Conservation (phyloP, 1,284 basidiomycete genomes). For the Moniliella sp. region DNA sequence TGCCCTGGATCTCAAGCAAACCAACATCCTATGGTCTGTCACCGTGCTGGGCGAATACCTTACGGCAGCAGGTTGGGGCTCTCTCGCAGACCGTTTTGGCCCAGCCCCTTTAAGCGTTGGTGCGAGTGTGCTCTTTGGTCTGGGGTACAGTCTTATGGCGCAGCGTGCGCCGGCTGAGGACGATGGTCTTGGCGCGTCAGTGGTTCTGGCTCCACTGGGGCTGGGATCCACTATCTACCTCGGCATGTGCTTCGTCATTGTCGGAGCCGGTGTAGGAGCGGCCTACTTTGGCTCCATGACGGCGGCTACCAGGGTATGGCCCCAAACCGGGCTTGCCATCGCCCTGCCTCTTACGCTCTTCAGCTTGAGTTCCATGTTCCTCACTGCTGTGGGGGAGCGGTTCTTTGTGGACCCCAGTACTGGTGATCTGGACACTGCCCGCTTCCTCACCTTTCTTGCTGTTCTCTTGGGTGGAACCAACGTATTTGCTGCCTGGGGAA, state of each 20-base stretch:
- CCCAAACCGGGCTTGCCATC: slow-evolving; percentile 5
- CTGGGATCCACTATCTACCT: background rate
- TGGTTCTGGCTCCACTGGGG: background rate
- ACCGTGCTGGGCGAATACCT: slow-evolving; percentile 8
- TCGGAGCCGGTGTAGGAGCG: slow-evolving; percentile 6
- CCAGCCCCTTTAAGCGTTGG: slow-evolving; percentile 3
- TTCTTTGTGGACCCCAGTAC: slow-evolving; percentile 6
- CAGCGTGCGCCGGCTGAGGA: slow-evolving; percentile 1
- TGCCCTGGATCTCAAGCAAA: slow-evolving; percentile 5
- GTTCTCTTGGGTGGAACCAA: slow-evolving; percentile 4
- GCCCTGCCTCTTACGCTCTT: slow-evolving; percentile 8
- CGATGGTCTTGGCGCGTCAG: background rate
- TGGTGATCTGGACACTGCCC: slow-evolving; percentile 5
- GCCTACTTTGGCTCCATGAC: slow-evolving; percentile 6
- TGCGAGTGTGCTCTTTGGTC: slow-evolving; percentile 5
- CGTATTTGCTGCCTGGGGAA: slow-evolving; percentile 3
- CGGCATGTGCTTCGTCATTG: slow-evolving; percentile 2
- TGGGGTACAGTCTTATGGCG: slow-evolving; percentile 8
- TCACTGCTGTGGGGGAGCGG: slow-evolving; percentile 3
- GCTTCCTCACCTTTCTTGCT: slow-evolving; percentile 6
- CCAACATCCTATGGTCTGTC: slow-evolving; percentile 6
- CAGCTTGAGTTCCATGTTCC: slow-evolving; percentile 6
- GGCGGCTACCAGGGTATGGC: slow-evolving; percentile 5
- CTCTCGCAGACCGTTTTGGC: slow-evolving; percentile 5
- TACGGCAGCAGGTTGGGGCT: slow-evolving; percentile 4